Conservation (phyloP, 2,329 filamentous ascomycete species). For the Alternaria rosae region DNA sequence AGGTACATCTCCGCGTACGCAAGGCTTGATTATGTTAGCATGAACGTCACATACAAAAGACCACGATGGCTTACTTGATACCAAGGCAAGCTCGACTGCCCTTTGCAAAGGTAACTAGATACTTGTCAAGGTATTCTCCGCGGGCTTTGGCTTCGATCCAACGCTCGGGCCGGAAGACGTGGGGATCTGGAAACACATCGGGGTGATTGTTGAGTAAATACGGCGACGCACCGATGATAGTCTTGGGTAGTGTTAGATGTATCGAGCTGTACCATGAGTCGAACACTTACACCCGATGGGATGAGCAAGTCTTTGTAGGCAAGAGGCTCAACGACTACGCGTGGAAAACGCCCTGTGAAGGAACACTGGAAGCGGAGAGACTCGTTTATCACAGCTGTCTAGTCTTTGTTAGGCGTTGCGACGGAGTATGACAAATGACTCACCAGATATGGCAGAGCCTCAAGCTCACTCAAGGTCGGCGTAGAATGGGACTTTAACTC, state of each 20-base stretch:
- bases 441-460: conserved; percentile 21
- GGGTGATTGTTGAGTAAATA: conserved; percentile 28
- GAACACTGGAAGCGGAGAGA: conserved; percentile 15
- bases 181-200: conserved; percentile 31
- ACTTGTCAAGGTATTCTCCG: conserved; percentile 38
- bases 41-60: too few species aligned
- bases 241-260: conserved; percentile 1
- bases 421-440: background rate
- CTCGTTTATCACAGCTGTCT: conserved; percentile 21
- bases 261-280: background rate
- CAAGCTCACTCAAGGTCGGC: conserved; percentile 10
- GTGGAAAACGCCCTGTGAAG: conserved; percentile 20
- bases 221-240: conserved; percentile 32
- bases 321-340: conserved; percentile 27
- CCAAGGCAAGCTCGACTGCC: conserved; percentile 52
- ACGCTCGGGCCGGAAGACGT: conserved; percentile 20
- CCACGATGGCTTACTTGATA: conserved; percentile 17
- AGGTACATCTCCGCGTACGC: conserved; percentile 30
- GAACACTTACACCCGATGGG: conserved; percentile 20
- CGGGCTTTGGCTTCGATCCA: conserved; percentile 20
- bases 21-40: conserved; percentile 26
- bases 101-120: conserved; percentile 50
- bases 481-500: background rate
- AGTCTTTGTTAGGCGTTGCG: background rate
- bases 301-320: conserved; percentile 24